phyloP scores from a whole-genome alignment of 768 basidiomycete species.

The Serpula lacrymans region DNA sequence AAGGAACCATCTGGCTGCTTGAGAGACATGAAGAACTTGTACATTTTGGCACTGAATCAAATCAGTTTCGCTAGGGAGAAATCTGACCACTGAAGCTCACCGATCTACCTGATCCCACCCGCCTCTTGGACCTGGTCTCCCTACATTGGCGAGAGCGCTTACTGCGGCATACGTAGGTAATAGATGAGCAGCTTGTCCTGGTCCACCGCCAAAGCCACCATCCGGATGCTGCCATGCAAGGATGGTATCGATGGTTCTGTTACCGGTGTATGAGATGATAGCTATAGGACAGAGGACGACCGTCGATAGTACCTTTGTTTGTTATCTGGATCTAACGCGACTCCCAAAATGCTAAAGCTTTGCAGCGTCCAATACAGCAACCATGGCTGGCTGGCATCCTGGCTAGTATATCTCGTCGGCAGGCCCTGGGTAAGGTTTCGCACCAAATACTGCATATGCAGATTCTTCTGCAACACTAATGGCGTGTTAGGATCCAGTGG shows the following conservation, averaged over 20 bases:
- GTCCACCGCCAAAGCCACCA: slow-evolving; percentile 92
- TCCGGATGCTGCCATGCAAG: slow-evolving; percentile 77
- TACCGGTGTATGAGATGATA: background rate
- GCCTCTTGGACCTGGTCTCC: slow-evolving; percentile 63
- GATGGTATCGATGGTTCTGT: slow-evolving; percentile 77
- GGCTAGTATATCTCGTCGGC: slow-evolving; percentile 70
- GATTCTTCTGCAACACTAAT: slow-evolving; percentile 51
- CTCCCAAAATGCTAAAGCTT: slow-evolving; percentile 73
- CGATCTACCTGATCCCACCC: slow-evolving; percentile 89
- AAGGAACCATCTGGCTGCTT: slow-evolving; percentile 95
- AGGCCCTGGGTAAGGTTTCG: slow-evolving; percentile 76
- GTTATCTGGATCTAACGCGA: slow-evolving; percentile 71
- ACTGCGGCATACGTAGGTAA: slow-evolving; percentile 89
- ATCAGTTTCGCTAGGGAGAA: background rate
- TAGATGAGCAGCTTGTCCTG: slow-evolving; percentile 83
- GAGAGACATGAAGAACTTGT: slow-evolving; percentile 86
- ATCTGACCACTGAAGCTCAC: slow-evolving; percentile 32
- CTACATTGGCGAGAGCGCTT: slow-evolving; percentile 79
- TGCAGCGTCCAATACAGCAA: slow-evolving; percentile 92
- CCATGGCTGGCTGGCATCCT: slow-evolving; percentile 97
- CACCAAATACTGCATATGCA: slow-evolving; percentile 75
- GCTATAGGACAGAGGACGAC: background rate
- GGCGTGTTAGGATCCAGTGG: slow-evolving; percentile 28
- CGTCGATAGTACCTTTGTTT: slow-evolving; percentile 63
- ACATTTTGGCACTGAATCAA: slow-evolving; percentile 61